Evolutionary conservation across 2,329 filamentous ascomycete genomes (phyloP), one percentile per base, ranked within the genome.

Genomic region (Scortechinia acanthostroma): DNA sequence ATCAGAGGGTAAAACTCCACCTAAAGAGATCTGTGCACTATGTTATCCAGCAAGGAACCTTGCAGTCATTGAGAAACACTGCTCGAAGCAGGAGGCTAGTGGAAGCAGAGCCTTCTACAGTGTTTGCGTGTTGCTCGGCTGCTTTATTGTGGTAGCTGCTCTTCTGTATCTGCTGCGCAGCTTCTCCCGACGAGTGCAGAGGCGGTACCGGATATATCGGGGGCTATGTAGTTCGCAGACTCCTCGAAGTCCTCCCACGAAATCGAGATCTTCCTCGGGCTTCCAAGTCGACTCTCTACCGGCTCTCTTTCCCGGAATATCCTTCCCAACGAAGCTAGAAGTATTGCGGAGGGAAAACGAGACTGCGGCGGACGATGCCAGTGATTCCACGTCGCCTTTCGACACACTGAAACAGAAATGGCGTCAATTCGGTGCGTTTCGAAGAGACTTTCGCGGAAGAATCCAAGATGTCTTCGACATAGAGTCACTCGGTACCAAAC

Each of bases 401-500:
- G n/a, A n/a, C 25, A 30, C 10, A 10, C n/a, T 30, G 10, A 10
- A 30, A 30, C 25, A n/a, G 10, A 30, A 30, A n/a, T 30, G 10
- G 10, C 10, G 25, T n/a, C 25, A 30, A n/a, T n/a, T 30, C 25
- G 25, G 25, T 10, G n/a, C 25, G 10, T 30, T n/a, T n/a, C n/a
- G 10, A 10, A 30, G 25, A n/a, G 25, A n/a, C 10, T 30, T 10
- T 30, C 25, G 25, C 25, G n/a, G n/a, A n/a, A 10, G 25, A n/a
- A 30, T 30, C n/a, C 25, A 30, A 30, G 25, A 30, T n/a, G 25
- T 30, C 25, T 30, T 30, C n/a, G 25, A 30, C n/a, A 30, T 30
- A 10, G 25, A 30, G 25, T 30, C 25, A n/a, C 25, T 30, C 10
- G 25, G n/a, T 10, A 10, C 25, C 25, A 30, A n/a, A 30, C 10